Percentiles rank a stretch among this genome's conserved stretches.
Evolutionary conservation across 108 stramenopile species (phyloP).

Genomic region (Fragilariopsis cylindrus): DNA sequence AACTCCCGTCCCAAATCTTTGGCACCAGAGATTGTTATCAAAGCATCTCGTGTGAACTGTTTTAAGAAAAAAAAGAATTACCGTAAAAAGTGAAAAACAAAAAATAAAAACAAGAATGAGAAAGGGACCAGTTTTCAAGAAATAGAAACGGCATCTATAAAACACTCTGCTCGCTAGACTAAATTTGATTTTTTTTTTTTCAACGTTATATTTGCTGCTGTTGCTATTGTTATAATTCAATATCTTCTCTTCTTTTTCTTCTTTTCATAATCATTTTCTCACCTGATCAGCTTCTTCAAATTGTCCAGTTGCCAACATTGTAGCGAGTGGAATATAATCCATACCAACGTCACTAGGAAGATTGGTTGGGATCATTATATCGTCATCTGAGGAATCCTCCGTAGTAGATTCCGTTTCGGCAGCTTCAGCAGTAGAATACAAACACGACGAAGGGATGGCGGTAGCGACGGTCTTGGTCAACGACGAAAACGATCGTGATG

Average conservation of each 20-base stretch:
- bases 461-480: neutral
- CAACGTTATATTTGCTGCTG: neutral
- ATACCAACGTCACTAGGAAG: conserved; percentile 86
- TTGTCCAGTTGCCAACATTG: conserved; percentile 88
- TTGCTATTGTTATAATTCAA: neutral
- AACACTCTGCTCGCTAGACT: too few species aligned
- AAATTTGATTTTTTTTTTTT: neutral
- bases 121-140: neutral
- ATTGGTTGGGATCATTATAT: conserved; percentile 79
- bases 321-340: conserved; percentile 92
- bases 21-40: conserved; percentile 88
- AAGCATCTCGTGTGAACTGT: conserved; percentile 93
- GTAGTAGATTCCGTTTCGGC: conserved; percentile 52
- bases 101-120: conserved; percentile 3
- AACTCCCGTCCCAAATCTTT: conserved; percentile 89
- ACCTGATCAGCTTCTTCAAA: conserved; percentile 91
- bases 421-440: conserved; percentile 1
- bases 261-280: conserved; percentile 15
- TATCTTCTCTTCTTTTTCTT: neutral
- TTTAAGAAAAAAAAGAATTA: conserved; percentile 20
- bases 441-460: neutral
- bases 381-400: conserved; percentile 62
- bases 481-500: neutral
- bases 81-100: neutral
- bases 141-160: conserved; percentile 4